Percentiles rank a stretch among this genome's conserved stretches.
These are phyloP conservation scores for Tetracladium marchalianum DNA, from an alignment of 495 filamentous ascomycete genomes.

Conservation along the genomic window DNA sequence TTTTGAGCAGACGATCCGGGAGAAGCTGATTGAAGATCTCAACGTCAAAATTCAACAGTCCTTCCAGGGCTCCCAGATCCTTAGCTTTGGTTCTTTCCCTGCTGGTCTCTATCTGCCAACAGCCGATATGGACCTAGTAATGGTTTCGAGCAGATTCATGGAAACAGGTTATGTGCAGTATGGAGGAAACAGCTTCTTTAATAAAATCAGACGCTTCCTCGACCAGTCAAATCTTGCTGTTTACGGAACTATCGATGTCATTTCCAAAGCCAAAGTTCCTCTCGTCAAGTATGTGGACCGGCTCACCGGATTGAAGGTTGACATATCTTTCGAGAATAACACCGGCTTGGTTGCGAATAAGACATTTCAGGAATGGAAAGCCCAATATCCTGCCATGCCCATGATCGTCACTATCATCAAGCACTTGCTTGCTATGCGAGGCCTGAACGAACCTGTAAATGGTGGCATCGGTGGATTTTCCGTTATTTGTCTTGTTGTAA, in stretches of 20 bases:
- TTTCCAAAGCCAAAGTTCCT: conserved; percentile 72
- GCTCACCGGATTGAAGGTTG: conserved; percentile 64
- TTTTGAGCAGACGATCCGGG: conserved; percentile 67
- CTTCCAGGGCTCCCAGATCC: conserved; percentile 44
- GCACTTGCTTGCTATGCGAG: conserved; percentile 81
- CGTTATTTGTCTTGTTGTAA: conserved; percentile 86
- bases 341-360: conserved; percentile 67
- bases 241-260: conserved; percentile 46
- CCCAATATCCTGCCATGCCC: conserved; percentile 71
- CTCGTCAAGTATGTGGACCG: conserved; percentile 83
- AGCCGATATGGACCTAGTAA: conserved; percentile 85
- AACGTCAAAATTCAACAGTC: conserved; percentile 40
- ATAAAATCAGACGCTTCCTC: conserved; percentile 40
- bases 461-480: conserved; percentile 94
- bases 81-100: conserved; percentile 82
- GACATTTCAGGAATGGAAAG: conserved; percentile 72
- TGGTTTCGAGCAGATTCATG: conserved; percentile 58
- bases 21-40: conserved; percentile 55
- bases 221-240: conserved; percentile 35
- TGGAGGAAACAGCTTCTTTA: conserved; percentile 26
- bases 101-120: conserved; percentile 85
- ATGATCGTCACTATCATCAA: conserved; percentile 78
- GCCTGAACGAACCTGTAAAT: conserved; percentile 77
- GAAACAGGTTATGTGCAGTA: conserved; percentile 27
- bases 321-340: conserved; percentile 89